Base-by-base conservation (phyloP, 306 rosid species). In the Hippophae gyantsensis region DNA sequence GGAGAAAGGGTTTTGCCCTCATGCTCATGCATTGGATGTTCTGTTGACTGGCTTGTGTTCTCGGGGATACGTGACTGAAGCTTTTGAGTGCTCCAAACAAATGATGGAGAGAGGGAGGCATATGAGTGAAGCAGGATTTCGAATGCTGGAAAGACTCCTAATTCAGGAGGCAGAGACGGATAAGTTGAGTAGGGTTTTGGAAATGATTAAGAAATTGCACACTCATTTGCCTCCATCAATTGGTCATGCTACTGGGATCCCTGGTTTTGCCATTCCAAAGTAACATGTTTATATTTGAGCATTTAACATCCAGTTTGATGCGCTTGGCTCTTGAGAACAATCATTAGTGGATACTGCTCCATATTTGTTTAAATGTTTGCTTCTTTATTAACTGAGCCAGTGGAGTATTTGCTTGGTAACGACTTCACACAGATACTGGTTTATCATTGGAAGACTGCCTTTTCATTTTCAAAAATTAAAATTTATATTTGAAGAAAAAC, bases 1-100 rank as follows among this genome's bases (percentile, higher is more conserved):
- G 56, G 93, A 66, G 65, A 83, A 79, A 68, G 96, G 98, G 9
- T 79, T 69, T 61, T 92, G 98, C 58, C 98, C 96, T 47, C 98
- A 85, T 67, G 58, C 83, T 54, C 96, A 87, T 73, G 95, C 86
- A 14, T 74, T 87, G 61, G 95, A 92, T 71, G 78, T 92, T 67
- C 61, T 92, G 74, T 80, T 87, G 42, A 83, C 86, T 14, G 98
- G 83, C 18, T 76, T 92, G 44, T 92, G 98, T 69, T 78, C 98
- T 41, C 65, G 75, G 55, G 84, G 89, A 50, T 55, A 64, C 74
- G 77, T 72, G 18, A 63, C 65, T 5, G 86, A 85, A 56, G 98
- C 96, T 14, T 85, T 81, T 77, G 84, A 66, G 13, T 85, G 96
- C 84, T 79, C 89, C 23, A 76, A 76, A 67, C 93, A 85, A 69